Evolutionary conservation across 345 rosid genomes (phyloP), one percentile per base, ranked within the genome.

Genomic region (Camelina neglecta): DNA sequence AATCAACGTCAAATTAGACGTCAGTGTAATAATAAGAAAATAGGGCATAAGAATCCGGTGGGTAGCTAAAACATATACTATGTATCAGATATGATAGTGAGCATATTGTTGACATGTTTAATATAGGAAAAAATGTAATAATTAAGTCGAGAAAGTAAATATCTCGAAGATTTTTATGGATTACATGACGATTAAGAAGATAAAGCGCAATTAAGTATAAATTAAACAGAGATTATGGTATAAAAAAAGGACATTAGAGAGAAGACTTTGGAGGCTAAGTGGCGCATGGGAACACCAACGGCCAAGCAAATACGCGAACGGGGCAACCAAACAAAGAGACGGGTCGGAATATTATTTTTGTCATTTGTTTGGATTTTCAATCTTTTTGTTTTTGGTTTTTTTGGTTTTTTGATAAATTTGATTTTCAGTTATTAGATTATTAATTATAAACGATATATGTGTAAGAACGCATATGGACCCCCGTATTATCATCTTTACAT

Each of bases 281-380:
- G 96, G 89, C 96, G 91, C 73, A 77, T 85, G 84, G 89, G 79
- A 79, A 18, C 64, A 69, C 89, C 84, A 86, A 83, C 15, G 73
- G 89, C 83, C 90, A 88, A 71, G 29, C 29, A 45, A 78, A 42
- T 12, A 53, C 11, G 76, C 54, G 36, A 78, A 54, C 71, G 88
- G 87, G 86, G 84, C 83, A 78, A 78, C 56, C 73, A 60, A 49
- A 59, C 45, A 41, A 78, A 78, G 74, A 49, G 81, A 67, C 77
- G 81, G 81, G 77, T 78, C 77, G 48, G 53, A 58, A 15, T 71
- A 64, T 60, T 21, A 15, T 21, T 72, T 72, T 68, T 51, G 38
- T 72, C 33, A 51, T 1, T 33, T 49, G 12, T 50, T 65, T 65
- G 41, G 63, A 65, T 59, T 65, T 57, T 49, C 29, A 20, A 35